Evolutionary conservation across 2,329 filamentous ascomycete species (phyloP), one percentile per base, ranked within the genome.

Genomic region (Emmonsiellopsis sp.): DNA sequence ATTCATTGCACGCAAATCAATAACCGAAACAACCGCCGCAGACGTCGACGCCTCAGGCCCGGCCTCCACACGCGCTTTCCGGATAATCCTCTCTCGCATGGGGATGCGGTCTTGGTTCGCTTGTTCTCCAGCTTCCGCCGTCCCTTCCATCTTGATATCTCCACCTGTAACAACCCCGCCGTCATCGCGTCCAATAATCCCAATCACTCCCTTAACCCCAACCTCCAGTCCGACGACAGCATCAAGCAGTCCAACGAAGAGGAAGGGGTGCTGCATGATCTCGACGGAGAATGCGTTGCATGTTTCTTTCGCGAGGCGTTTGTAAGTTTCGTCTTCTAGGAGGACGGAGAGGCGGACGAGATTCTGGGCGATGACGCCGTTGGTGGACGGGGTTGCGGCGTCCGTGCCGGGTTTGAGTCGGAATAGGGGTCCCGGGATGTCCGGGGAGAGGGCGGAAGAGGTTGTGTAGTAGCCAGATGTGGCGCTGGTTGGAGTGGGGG

Each of bases 321-420:
- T 77, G 63, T 89, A 91, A 2, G 70, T 68, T 1, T 82, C 73
- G 58, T 89, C 83, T 46, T 82, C 80, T 0, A 95, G 76, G 1
- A 95, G 68, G 5, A 79, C 79, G 10, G 82, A 82, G 3, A 97
- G 80, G 0, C 89, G 84, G 71, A 93, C 87, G n/a, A 97, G 75
- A 65, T 97, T 97, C 13, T 82, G 79, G 0, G 89, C 87, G n/a
- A 87, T 86, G 5, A 92, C 81, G 40, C 89, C 89, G 66, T 98
- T 98, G 50, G 88, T 86, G 0, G 89, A 93, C 0, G 93, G 93
- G 56, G 93, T 86, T 1, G 89, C 85, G 5, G 89, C 89, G 69
- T 98, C 93, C 80, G 96, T 96, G 59, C 90, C 93, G 58, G 94
- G 89, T 71, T 98, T 98, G 49, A 96, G 80, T 26, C 92, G 85